phyloP scores from a whole-genome alignment of 2,329 filamentous ascomycete genomes.

The Clonostachys rosea region DNA sequence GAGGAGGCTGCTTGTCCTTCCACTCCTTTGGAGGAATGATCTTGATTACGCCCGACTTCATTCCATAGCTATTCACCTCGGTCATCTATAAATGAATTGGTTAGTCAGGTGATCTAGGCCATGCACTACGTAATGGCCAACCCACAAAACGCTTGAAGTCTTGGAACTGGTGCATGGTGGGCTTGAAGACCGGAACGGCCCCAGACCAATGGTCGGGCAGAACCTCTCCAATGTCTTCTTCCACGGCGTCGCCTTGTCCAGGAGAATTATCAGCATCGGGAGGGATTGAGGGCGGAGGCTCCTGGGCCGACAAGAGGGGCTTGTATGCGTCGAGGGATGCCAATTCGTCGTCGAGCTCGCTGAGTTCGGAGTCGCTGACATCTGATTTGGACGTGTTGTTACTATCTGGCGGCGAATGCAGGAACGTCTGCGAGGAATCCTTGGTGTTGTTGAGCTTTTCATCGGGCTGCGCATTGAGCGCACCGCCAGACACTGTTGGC shows the following conservation, averaged over 20 bases:
- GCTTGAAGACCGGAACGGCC: constrained; percentile 88
- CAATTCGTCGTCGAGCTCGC: constrained; percentile 54
- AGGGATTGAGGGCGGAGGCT: not conserved
- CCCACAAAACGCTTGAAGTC: constrained; percentile 88
- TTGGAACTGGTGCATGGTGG: constrained; percentile 90
- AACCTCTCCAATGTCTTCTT: constrained; percentile 71
- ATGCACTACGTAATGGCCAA: constrained; percentile 8
- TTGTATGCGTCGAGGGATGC: constrained; percentile 25
- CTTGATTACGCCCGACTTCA: constrained; percentile 97
- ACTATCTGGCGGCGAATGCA: constrained; percentile 61
- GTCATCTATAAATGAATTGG: constrained; percentile 48
- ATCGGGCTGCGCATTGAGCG: constrained; percentile 14
- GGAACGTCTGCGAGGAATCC: constrained; percentile 31
- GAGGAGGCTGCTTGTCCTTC: constrained; percentile 72
- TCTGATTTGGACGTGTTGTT: constrained; percentile 57
- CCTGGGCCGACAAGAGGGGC: constrained; percentile 1
- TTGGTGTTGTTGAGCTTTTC: constrained; percentile 20
- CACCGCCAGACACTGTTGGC: constrained; percentile 6
- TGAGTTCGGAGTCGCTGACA: constrained; percentile 60
- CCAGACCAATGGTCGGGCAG: constrained; percentile 87
- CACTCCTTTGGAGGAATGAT: constrained; percentile 92
- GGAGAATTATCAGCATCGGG: constrained; percentile 9
- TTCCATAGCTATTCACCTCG: constrained; percentile 89
- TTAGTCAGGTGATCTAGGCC: not conserved
- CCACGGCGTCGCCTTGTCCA: constrained; percentile 15